Conservation (phyloP, 371 early-diverging fungal genomes). For the Fennellomyces sp. region DNA sequence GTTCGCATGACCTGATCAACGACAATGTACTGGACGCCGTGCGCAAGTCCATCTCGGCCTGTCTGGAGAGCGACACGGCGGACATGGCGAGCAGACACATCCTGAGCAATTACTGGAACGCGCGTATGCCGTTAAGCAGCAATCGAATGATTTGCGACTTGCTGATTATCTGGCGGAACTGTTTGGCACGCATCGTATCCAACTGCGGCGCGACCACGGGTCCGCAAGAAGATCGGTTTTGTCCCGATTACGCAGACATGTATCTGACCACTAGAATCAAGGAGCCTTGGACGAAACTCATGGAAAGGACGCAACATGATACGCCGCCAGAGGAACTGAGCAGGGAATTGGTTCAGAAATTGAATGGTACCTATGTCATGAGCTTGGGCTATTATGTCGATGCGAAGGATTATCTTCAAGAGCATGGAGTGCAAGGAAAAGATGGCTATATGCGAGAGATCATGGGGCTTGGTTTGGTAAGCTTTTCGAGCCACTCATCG, state of each 20-base stretch:
- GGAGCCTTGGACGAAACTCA: slow-evolving; percentile 41
- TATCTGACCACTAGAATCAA: slow-evolving; percentile 36
- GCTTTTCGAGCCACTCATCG: background rate
- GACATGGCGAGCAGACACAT: slow-evolving; percentile 46
- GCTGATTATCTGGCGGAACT: slow-evolving; percentile 55
- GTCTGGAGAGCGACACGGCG: slow-evolving; percentile 35
- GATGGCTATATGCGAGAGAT: slow-evolving; percentile 65
- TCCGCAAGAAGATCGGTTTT: background rate
- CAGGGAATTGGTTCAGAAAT: slow-evolving; percentile 23
- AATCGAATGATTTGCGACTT: slow-evolving; percentile 57
- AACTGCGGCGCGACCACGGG: background rate
- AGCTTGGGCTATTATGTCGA: slow-evolving; percentile 61
- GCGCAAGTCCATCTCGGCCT: slow-evolving; percentile 49
- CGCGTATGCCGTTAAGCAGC: slow-evolving; percentile 47
- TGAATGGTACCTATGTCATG: slow-evolving; percentile 56
- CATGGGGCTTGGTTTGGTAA: slow-evolving; percentile 67
- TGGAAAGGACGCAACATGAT: slow-evolving; percentile 23
- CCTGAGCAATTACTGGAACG: slow-evolving; percentile 48
- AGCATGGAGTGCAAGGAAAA: slow-evolving; percentile 42
- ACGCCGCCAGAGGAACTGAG: background rate
- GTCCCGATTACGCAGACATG: background rate
- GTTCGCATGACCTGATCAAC: slow-evolving; percentile 52
- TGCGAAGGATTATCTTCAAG: slow-evolving; percentile 38
- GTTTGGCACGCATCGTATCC: slow-evolving; percentile 49
- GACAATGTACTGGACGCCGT: slow-evolving; percentile 56